phyloP scores from a whole-genome alignment of 805 yeast genomes.

The Tanozyma kutaoensis region DNA sequence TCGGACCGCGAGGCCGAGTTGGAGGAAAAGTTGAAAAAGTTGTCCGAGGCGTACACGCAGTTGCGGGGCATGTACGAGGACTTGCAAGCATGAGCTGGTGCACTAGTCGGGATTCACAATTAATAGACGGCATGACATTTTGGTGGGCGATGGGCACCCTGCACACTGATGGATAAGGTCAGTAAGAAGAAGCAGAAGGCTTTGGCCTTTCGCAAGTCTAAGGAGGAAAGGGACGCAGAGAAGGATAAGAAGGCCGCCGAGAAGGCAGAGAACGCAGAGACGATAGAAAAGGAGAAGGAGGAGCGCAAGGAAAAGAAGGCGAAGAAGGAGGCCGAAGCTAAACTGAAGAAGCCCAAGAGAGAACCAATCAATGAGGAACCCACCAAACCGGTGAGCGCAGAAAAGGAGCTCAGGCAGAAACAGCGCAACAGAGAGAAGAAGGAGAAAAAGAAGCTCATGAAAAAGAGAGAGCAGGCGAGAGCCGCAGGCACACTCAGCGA shows the following conservation, averaged over 20 bases:
- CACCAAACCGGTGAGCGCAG: constrained; percentile 1
- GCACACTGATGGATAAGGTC: constrained; percentile 23
- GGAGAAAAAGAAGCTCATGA: no score
- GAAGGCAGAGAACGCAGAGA: constrained; percentile 8
- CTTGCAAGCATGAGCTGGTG: constrained; percentile 12
- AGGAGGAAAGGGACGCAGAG: no score
- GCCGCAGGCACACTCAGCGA: not conserved
- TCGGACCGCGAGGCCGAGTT: constrained; percentile 18
- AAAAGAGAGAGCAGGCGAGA: not conserved
- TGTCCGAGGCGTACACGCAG: constrained; percentile 48
- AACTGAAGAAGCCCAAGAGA: constrained; percentile 5
- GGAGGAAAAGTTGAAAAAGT: constrained; percentile 31
- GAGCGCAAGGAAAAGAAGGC: constrained; percentile 21
- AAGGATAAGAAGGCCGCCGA: constrained; percentile 7
- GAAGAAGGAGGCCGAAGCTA: constrained; percentile 5
- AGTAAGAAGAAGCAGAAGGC: constrained; percentile 60
- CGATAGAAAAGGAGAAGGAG: constrained; percentile 19
- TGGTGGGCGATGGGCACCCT: not conserved
- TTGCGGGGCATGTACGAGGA: constrained; percentile 48
- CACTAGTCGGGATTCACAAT: constrained; percentile 9
- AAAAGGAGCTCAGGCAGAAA: constrained; percentile 1
- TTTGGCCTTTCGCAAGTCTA: constrained; percentile 36
- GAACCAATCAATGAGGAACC: constrained; percentile 4
- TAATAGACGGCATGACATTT: not conserved
- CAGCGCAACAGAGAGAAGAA: no score